A percentile compares a stretch with the other conserved stretches of the same genome.
Evolutionary conservation across 164 flowering plant species (phyloP).

Genomic region (Magnolia officinalis): DNA sequence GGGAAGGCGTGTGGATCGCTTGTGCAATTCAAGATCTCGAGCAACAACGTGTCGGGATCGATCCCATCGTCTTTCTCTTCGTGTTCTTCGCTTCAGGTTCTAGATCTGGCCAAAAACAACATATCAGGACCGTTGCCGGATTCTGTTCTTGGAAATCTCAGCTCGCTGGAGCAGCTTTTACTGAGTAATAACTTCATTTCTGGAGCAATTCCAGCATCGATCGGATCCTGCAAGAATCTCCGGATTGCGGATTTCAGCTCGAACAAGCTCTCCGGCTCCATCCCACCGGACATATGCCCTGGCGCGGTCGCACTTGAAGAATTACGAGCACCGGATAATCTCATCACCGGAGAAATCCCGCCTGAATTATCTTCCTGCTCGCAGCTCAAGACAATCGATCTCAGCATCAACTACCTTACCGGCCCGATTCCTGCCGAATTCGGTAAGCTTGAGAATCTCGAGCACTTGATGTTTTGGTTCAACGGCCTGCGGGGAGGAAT

Average conservation of each 20-base stretch:
- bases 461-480: slow-evolving; percentile 85
- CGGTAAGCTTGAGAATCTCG: slow-evolving; percentile 64
- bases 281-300: slow-evolving; percentile 65
- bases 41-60: slow-evolving; percentile 65
- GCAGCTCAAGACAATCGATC: slow-evolving; percentile 59
- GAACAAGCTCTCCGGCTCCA: slow-evolving; percentile 57
- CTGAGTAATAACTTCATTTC: slow-evolving; percentile 63
- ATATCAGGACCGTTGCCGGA: slow-evolving; percentile 66
- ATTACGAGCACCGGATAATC: slow-evolving; percentile 70
- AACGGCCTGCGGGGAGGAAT: slow-evolving; percentile 68
- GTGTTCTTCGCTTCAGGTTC: slow-evolving; percentile 54
- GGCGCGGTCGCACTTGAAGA: slow-evolving; percentile 65
- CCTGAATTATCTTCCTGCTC: slow-evolving; percentile 45
- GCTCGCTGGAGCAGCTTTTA: slow-evolving; percentile 49
- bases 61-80: slow-evolving; percentile 53
- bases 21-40: slow-evolving; percentile 40
- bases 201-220: slow-evolving; percentile 57
- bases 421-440: slow-evolving; percentile 70
- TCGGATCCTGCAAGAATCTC: slow-evolving; percentile 51
- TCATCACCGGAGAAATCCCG: slow-evolving; percentile 59
- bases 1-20: slow-evolving; percentile 62
- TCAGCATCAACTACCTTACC: slow-evolving; percentile 73
- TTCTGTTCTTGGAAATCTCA: slow-evolving; percentile 41
- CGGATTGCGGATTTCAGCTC: slow-evolving; percentile 67
- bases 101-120: slow-evolving; percentile 71